phyloP scores from a whole-genome alignment of 2,329 filamentous ascomycete species.

The Ophiocordyceps robertsii region DNA sequence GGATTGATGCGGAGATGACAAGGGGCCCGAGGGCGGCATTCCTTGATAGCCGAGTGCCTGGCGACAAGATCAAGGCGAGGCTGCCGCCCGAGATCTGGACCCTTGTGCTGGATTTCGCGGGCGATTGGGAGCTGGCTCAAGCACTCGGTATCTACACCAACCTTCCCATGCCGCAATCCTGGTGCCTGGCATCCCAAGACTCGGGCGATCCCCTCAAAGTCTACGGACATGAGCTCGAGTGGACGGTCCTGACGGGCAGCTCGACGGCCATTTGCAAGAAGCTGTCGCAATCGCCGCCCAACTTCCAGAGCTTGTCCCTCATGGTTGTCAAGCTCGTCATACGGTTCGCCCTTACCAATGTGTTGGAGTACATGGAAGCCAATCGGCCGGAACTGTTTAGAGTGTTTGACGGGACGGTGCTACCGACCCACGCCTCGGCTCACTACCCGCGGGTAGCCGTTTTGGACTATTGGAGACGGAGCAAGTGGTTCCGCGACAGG shows the following conservation, averaged over 20 bases:
- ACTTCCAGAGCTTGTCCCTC: slow-evolving; percentile 59
- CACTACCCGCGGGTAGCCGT: slow-evolving; percentile 77
- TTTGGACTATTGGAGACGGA: slow-evolving; percentile 82
- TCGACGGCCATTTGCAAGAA: slow-evolving; percentile 60
- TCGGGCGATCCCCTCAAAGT: slow-evolving; percentile 53
- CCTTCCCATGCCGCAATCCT: slow-evolving; percentile 57
- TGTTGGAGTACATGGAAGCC: slow-evolving; percentile 54
- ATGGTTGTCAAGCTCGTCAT: slow-evolving; percentile 81
- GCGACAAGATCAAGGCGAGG: slow-evolving; percentile 23
- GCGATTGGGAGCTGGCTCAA: slow-evolving; percentile 83
- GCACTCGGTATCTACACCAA: slow-evolving; percentile 71
- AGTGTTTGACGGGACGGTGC: slow-evolving; percentile 70
- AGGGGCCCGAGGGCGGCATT: slow-evolving; percentile 23
- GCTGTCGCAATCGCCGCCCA: slow-evolving; percentile 56
- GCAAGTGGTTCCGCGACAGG: slow-evolving; percentile 68
- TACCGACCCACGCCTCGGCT: slow-evolving; percentile 78
- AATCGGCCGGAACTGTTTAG: slow-evolving; percentile 64
- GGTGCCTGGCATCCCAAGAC: slow-evolving; percentile 46
- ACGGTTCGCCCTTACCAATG: slow-evolving; percentile 72
- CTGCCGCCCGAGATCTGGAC: slow-evolving; percentile 84
- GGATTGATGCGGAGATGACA: slow-evolving; percentile 51
- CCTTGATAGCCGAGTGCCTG: slow-evolving; percentile 17
- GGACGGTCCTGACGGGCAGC: slow-evolving; percentile 64
- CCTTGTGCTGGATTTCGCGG: slow-evolving; percentile 69
- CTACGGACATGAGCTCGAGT: slow-evolving; percentile 70